Evolutionary conservation across 192 early-diverging fungal species (phyloP).

Genomic region (Backusella tuberculispora): DNA sequence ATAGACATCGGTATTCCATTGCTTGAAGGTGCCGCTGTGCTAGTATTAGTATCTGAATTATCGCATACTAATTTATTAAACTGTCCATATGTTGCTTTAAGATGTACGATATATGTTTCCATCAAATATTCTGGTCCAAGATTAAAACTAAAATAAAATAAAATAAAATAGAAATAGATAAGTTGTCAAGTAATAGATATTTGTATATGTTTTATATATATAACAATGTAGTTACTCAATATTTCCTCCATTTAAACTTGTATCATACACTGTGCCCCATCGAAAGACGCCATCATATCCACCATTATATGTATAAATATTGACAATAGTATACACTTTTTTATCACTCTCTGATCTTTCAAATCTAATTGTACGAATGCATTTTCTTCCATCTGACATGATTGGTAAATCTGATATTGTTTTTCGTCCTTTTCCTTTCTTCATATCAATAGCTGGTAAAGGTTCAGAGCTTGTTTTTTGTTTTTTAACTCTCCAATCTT

Average conservation of each 20-base stretch:
- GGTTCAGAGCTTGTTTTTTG: conserved; percentile 55
- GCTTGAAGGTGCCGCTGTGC: conserved; percentile 23
- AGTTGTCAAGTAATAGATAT: neutral
- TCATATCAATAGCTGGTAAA: conserved; percentile 49
- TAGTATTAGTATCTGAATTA: conserved; percentile 28
- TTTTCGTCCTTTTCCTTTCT: conserved; percentile 48
- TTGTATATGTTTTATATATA: neutral
- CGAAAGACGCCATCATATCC: conserved; percentile 71
- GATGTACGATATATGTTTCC: conserved; percentile 41
- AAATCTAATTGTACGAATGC: conserved; percentile 75
- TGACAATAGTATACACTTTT: conserved; percentile 66
- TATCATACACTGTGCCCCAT: conserved; percentile 65
- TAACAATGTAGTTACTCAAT: conserved; percentile 49
- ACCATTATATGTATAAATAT: conserved; percentile 56
- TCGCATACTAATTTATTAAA: conserved; percentile 44
- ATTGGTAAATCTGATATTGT: conserved; percentile 38
- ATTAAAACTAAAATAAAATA: conserved; percentile 25
- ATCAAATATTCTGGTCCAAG: conserved; percentile 44
- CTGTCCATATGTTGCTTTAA: conserved; percentile 39
- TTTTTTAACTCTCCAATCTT: conserved; percentile 72
- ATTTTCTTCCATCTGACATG: conserved; percentile 62
- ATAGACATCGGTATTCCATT: conserved; percentile 15
- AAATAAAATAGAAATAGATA: neutral
- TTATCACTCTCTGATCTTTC: conserved; percentile 53
- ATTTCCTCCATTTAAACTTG: conserved; percentile 67